phyloP scores from a whole-genome alignment of 352 stramenopile species.

The Phytophthora tentaculata region DNA sequence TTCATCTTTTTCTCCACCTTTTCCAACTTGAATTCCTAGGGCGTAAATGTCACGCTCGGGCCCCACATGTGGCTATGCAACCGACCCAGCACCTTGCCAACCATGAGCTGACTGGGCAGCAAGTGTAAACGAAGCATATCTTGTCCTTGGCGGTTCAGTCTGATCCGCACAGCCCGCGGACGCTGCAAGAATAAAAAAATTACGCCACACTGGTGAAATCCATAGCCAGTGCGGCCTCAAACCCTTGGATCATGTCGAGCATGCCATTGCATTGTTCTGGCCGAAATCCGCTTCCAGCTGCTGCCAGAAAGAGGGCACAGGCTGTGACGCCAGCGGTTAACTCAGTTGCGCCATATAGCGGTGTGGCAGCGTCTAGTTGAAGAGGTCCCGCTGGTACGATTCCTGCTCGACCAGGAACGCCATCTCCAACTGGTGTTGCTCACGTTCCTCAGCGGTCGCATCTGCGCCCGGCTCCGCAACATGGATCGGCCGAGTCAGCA shows the following conservation, averaged over 20 bases:
- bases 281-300: slow-evolving; percentile 2
- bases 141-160: slow-evolving; percentile 1
- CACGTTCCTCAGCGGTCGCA: background rate
- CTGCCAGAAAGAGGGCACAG: background rate
- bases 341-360: slow-evolving; percentile 11
- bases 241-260: background rate
- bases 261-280: background rate
- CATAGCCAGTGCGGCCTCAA: background rate
- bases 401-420: slow-evolving; percentile 18
- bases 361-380: slow-evolving; percentile 12
- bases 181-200: background rate
- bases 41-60: background rate
- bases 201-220: background rate
- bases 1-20: slow-evolving; percentile 14
- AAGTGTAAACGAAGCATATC: background rate
- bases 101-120: background rate
- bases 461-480: background rate
- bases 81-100: background rate
- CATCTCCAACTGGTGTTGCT: background rate
- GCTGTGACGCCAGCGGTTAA: slow-evolving; percentile 5
- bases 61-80: background rate
- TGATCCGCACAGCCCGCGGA: background rate
- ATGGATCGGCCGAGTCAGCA: background rate
- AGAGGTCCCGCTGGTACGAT: slow-evolving; percentile 11
- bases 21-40: background rate